A percentile compares a stretch with the other conserved stretches of the same genome.
Evolutionary conservation across 805 yeast species (phyloP).

Genomic region (Yarrowia osloensis): DNA sequence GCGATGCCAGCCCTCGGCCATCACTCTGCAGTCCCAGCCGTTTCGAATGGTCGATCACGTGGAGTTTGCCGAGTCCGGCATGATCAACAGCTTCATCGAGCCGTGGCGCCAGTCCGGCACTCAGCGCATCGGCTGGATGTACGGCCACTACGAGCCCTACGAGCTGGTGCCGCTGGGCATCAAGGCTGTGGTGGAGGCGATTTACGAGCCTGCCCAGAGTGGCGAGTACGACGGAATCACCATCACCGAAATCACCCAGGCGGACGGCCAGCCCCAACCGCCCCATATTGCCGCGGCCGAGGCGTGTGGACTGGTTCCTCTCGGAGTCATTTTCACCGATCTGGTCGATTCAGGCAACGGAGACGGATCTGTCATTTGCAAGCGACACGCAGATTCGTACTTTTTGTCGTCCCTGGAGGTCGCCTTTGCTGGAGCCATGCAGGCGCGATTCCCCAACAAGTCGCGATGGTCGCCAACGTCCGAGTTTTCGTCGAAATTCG

Average conservation of each 20-base stretch:
- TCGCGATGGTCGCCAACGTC: constrained; percentile 67
- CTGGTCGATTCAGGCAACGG: constrained; percentile 82
- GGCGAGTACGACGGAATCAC: constrained; percentile 86
- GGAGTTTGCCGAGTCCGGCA: constrained; percentile 73
- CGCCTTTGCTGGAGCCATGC: constrained; percentile 78
- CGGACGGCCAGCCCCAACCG: constrained; percentile 35
- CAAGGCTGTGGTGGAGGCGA: constrained; percentile 90
- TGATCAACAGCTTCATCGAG: constrained; percentile 82
- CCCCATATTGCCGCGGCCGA: constrained; percentile 55
- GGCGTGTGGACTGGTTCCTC: constrained; percentile 62
- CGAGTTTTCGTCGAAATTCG: constrained; percentile 80
- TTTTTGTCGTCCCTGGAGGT: constrained; percentile 88
- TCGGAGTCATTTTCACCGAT: constrained; percentile 90
- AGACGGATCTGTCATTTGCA: constrained; percentile 87
- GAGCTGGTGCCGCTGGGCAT: constrained; percentile 89
- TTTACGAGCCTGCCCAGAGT: constrained; percentile 88
- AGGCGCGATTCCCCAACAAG: constrained; percentile 60
- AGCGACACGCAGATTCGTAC: constrained; percentile 88
- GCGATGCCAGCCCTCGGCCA: constrained; percentile 94
- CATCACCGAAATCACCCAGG: constrained; percentile 56
- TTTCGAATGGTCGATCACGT: constrained; percentile 98
- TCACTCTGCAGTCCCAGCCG: constrained; percentile 83
- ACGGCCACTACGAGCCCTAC: constrained; percentile 78
- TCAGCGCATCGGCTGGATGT: constrained; percentile 82
- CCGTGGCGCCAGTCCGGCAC: constrained; percentile 87